Evolutionary conservation across 1,284 basidiomycete genomes (phyloP).

Genomic region (Trametes hirsuta): DNA sequence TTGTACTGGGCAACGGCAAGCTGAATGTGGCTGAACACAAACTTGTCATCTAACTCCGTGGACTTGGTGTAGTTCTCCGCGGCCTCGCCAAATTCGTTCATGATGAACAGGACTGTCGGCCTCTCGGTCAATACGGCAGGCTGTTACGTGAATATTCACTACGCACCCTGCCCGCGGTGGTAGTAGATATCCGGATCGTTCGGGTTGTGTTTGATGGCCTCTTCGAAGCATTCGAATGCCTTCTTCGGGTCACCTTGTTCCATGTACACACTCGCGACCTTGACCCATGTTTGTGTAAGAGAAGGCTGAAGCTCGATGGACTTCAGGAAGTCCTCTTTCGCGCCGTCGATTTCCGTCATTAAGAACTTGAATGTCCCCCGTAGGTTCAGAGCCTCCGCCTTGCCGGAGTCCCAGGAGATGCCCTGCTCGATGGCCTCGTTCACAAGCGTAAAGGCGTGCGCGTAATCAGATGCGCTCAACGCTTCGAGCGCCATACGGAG

Average conservation of each 20-base stretch:
- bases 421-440: slow-evolving; percentile 91
- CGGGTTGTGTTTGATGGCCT: slow-evolving; percentile 83
- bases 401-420: slow-evolving; percentile 75
- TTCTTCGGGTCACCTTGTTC: slow-evolving; percentile 83
- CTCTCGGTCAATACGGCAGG: background rate
- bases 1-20: slow-evolving; percentile 98
- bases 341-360: slow-evolving; percentile 83
- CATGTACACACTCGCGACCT: slow-evolving; percentile 98
- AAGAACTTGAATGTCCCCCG: slow-evolving; percentile 98
- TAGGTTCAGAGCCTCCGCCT: slow-evolving; percentile 91
- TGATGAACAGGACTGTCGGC: slow-evolving; percentile 87
- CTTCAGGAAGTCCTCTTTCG: slow-evolving; percentile 84
- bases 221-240: slow-evolving; percentile 91
- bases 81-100: slow-evolving; percentile 87
- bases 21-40: slow-evolving; percentile 97
- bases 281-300: slow-evolving; percentile 92
- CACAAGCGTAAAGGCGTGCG: slow-evolving; percentile 79
- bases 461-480: slow-evolving; percentile 85
- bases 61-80: slow-evolving; percentile 92
- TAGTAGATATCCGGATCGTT: slow-evolving; percentile 98
- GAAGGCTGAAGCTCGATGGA: slow-evolving; percentile 76
- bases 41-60: slow-evolving; percentile 78
- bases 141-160: background rate
- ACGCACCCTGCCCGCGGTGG: slow-evolving; percentile 92
- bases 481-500: slow-evolving; percentile 84